These are phyloP conservation scores for Populus hybrid DNA, from an alignment of 441 rosid species.

Conservation along the genomic window DNA sequence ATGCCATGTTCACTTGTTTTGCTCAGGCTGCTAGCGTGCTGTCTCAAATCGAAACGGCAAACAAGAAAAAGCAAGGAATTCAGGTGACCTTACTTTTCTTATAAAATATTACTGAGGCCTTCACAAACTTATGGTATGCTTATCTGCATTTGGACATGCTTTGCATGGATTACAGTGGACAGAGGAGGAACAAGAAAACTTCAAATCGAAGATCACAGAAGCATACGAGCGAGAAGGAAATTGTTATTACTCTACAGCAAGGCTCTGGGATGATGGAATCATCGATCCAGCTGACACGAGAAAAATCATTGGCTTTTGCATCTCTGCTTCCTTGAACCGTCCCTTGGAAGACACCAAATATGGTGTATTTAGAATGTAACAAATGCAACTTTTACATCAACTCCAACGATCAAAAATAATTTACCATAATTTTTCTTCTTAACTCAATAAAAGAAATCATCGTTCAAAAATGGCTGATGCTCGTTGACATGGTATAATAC, in stretches of 20 bases:
- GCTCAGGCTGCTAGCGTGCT: slow-evolving; percentile 93
- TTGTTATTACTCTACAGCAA: slow-evolving; percentile 77
- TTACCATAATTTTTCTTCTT: too few relatives aligned
- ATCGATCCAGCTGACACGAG: slow-evolving; percentile 90
- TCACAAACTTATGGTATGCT: background rate
- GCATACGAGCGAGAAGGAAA: slow-evolving; percentile 82
- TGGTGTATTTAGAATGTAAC: slow-evolving; percentile 89
- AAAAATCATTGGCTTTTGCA: slow-evolving; percentile 62
- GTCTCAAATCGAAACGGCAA: slow-evolving; percentile 79
- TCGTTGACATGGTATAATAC: too few relatives aligned
- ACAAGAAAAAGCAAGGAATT: slow-evolving; percentile 79
- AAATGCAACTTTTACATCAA: background rate
- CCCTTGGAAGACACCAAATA: slow-evolving; percentile 62
- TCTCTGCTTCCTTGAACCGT: slow-evolving; percentile 68
- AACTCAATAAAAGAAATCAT: background rate
- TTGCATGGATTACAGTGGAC: slow-evolving; percentile 56
- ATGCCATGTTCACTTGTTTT: too few relatives aligned
- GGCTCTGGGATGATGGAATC: slow-evolving; percentile 97
- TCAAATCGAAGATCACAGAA: slow-evolving; percentile 70
- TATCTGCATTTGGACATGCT: background rate
- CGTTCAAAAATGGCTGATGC: too few relatives aligned
- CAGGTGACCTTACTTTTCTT: slow-evolving; percentile 38
- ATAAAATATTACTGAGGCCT: background rate
- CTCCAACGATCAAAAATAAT: background rate
- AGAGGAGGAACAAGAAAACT: slow-evolving; percentile 62